Evolutionary conservation across 768 basidiomycete genomes (phyloP).

Genomic region (Coprinopsis strossmayeri): DNA sequence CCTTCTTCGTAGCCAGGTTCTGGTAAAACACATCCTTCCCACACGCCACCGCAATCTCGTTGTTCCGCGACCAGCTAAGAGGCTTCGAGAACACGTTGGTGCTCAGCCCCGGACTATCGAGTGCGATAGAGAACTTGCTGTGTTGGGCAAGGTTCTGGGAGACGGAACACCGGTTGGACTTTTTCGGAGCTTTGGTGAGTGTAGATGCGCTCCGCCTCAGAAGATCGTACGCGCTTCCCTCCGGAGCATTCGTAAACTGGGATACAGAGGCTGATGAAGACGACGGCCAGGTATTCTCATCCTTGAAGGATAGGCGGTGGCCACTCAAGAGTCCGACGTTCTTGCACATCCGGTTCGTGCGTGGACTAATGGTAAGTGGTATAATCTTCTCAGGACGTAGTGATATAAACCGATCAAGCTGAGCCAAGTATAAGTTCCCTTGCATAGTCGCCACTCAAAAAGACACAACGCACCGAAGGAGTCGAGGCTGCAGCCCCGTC

Average conservation of each 20-base stretch:
- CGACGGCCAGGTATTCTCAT: slow-evolving; percentile 19
- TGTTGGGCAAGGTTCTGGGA: slow-evolving; percentile 49
- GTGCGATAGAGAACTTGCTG: slow-evolving; percentile 47
- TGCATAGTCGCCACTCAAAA: background rate
- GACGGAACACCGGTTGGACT: slow-evolving; percentile 37
- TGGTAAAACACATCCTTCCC: slow-evolving; percentile 55
- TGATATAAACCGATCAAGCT: slow-evolving; percentile 62
- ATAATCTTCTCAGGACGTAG: slow-evolving; percentile 41
- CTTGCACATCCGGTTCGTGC: slow-evolving; percentile 60
- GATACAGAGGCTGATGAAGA: slow-evolving; percentile 2
- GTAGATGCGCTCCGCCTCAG: slow-evolving; percentile 47
- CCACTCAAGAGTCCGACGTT: slow-evolving; percentile 55
- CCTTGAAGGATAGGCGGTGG: slow-evolving; percentile 46
- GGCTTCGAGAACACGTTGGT: slow-evolving; percentile 48
- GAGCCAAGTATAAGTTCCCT: background rate
- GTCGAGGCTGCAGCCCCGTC: slow-evolving; percentile 4
- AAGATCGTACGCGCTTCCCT: slow-evolving; percentile 37
- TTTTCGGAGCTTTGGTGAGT: slow-evolving; percentile 33
- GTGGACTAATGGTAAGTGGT: slow-evolving; percentile 57
- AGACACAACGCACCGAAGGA: slow-evolving; percentile 1
- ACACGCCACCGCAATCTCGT: slow-evolving; percentile 60
- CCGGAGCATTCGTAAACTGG: slow-evolving; percentile 16
- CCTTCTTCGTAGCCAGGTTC: slow-evolving; percentile 47
- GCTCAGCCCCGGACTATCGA: slow-evolving; percentile 62
- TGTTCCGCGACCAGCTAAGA: slow-evolving; percentile 53